Conservation (phyloP, 1,139 yeast genomes). For the Yamadazyma trypodendri region DNA sequence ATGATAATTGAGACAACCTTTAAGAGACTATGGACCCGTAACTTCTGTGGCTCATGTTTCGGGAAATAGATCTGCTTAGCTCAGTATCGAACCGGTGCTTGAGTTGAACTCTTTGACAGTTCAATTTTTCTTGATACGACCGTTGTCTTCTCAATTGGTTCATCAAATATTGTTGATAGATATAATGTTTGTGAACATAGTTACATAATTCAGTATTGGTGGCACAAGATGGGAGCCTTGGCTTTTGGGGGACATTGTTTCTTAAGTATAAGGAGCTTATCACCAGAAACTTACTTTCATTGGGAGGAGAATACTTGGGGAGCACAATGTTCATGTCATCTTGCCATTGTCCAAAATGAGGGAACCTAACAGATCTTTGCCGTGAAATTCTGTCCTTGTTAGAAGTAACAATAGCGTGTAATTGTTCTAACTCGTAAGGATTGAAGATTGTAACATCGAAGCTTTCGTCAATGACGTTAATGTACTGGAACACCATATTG, state of each 20-base stretch:
- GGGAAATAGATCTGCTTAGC: conserved; percentile 7
- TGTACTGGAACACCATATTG: conserved; percentile 2
- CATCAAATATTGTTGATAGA: conserved; percentile 16
- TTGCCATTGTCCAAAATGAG: neutral
- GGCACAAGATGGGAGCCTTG: conserved; percentile 20
- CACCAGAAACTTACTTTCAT: conserved; percentile 3
- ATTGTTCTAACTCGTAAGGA: conserved; percentile 6
- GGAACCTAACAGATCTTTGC: conserved; percentile 6
- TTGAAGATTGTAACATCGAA: conserved; percentile 14
- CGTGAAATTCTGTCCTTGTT: conserved; percentile 7
- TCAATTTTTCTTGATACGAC: conserved; percentile 6
- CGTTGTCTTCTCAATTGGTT: conserved; percentile 9
- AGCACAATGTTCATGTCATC: neutral
- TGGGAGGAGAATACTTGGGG: conserved; percentile 9
- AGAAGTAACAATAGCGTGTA: conserved; percentile 5
- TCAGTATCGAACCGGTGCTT: conserved; percentile 9
- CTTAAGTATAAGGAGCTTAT: conserved; percentile 1
- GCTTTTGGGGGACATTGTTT: conserved; percentile 11
- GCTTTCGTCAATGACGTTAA: conserved; percentile 17
- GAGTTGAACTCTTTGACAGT: conserved; percentile 5
- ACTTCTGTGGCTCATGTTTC: conserved; percentile 1
- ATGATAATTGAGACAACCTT: too few relatives aligned
- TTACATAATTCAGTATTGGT: conserved; percentile 27
- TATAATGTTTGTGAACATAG: conserved; percentile 20
- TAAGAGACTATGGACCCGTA: too few relatives aligned